Conservation (phyloP, 2,329 filamentous ascomycete genomes). For the Apiospora malaysiana region DNA sequence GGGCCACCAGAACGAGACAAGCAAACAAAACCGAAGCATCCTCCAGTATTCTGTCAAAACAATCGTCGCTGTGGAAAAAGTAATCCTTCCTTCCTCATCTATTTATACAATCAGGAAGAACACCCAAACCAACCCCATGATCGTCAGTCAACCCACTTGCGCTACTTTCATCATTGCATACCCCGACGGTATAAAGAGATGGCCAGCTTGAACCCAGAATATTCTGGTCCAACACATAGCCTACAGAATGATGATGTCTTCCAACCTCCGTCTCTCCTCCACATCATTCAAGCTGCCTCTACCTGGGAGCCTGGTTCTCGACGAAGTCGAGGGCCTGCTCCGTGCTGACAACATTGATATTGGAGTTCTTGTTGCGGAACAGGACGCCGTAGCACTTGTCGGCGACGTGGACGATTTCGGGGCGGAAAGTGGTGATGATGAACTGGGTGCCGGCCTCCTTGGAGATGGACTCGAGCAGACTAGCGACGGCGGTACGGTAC, state of each 20-base stretch:
- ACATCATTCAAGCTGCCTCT: slow-evolving; percentile 20
- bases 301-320: slow-evolving; percentile 71
- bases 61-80: slow-evolving; percentile 10
- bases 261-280: neutral
- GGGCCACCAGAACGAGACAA: neutral
- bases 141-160: neutral
- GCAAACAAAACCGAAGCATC: neutral
- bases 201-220: neutral
- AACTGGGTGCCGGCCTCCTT: slow-evolving; percentile 76
- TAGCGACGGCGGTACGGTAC: slow-evolving; percentile 93
- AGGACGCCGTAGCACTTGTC: slow-evolving; percentile 98
- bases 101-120: slow-evolving; percentile 10
- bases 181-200: neutral
- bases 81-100: neutral
- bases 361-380: slow-evolving; percentile 92
- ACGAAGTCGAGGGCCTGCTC: slow-evolving; percentile 94
- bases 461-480: slow-evolving; percentile 82
- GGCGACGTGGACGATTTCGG: slow-evolving; percentile 92
- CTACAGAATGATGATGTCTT: neutral
- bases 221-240: too few relatives aligned
- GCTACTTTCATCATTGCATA: neutral
- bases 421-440: slow-evolving; percentile 98
- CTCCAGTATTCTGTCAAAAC: slow-evolving; percentile 1
- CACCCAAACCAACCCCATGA: neutral
- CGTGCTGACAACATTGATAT: slow-evolving; percentile 85